Evolutionary conservation across 345 rosid species (phyloP).

Genomic region (Linum tenue): DNA sequence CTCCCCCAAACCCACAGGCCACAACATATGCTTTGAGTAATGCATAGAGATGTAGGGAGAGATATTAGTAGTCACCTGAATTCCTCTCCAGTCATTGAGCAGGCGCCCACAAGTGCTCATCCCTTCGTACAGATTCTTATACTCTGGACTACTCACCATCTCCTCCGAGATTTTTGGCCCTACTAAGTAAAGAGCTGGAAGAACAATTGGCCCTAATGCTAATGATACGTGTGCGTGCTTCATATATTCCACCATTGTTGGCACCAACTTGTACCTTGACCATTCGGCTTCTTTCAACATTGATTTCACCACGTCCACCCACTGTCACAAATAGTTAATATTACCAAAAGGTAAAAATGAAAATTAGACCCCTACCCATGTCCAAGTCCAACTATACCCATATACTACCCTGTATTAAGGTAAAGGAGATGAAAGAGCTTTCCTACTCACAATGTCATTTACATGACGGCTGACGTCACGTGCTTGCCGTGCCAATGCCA

Average conservation of each 20-base stretch:
- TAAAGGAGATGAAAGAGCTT: not conserved
- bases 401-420: no score
- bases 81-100: conserved; percentile 63
- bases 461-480: conserved; percentile 42
- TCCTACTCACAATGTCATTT: conserved; percentile 40
- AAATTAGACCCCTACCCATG: not conserved
- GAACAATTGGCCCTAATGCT: conserved; percentile 81
- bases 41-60: no score
- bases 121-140: conserved; percentile 33
- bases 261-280: conserved; percentile 41
- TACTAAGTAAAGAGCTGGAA: conserved; percentile 61
- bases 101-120: conserved; percentile 83
- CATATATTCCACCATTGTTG: conserved; percentile 64
- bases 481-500: conserved; percentile 55
- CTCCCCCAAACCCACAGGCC: not conserved
- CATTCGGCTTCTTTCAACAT: conserved; percentile 59
- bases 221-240: conserved; percentile 50
- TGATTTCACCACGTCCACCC: conserved; percentile 69
- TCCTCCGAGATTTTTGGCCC: conserved; percentile 58
- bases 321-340: conserved; percentile 37
- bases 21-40: not conserved
- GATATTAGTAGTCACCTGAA: conserved; percentile 38
- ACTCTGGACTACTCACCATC: conserved; percentile 30
- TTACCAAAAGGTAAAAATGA: no score
- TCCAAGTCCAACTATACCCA: no score